A percentile compares a stretch with the other conserved stretches of the same genome.
Conservation (phyloP, 2,329 filamentous ascomycete genomes). For the Phialophora macrospora region DNA sequence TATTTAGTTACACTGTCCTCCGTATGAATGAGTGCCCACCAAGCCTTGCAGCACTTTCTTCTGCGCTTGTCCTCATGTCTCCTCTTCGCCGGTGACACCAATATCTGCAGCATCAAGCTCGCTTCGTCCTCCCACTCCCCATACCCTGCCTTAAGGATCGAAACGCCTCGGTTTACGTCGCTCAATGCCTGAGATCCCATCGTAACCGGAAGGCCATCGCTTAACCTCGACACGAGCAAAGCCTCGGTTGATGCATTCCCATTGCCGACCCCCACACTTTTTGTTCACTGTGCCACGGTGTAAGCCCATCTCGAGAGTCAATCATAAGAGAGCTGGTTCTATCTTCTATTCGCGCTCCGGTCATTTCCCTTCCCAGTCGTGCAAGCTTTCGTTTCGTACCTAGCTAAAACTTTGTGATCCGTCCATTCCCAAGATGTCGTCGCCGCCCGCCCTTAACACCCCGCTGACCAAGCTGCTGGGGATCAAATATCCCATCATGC, state of each 20-base stretch:
- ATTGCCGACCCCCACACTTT: neutral
- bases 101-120: neutral
- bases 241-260: neutral
- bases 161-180: neutral
- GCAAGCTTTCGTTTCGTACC: neutral
- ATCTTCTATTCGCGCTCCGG: neutral
- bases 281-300: neutral
- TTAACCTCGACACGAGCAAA: neutral
- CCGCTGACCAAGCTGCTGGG: conserved; percentile 77
- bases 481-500: conserved; percentile 86
- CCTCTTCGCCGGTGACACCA: neutral
- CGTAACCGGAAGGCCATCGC: neutral
- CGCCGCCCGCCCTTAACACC: conserved; percentile 66
- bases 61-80: neutral
- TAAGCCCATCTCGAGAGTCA: neutral
- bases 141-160: neutral
- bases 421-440: conserved; percentile 35
- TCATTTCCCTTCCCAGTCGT: neutral
- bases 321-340: neutral
- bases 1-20: too few species aligned
- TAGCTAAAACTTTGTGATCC: neutral
- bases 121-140: neutral
- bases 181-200: neutral
- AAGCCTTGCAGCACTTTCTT: neutral
- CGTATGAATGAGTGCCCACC: too few species aligned